Evolutionary conservation across 1,284 basidiomycete genomes (phyloP), one percentile per base, ranked within the genome.

Genomic region (Takashimella koratensis): DNA sequence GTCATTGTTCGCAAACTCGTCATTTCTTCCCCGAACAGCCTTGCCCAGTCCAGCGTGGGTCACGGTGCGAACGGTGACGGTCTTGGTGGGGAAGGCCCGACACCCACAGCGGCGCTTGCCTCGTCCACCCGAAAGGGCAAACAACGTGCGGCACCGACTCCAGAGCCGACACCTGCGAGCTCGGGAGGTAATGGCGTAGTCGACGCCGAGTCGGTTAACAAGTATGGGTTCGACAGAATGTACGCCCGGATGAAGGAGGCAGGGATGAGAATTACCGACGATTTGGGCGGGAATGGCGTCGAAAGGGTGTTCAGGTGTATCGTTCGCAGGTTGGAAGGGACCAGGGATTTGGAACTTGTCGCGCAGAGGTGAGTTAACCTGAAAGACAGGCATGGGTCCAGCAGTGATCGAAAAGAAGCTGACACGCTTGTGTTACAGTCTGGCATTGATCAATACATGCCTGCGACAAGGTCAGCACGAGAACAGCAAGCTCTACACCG

Each of bases 361-460:
- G 80, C 90, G 56, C 83, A 90, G 69, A 91, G 88, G 89, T 86
- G 58, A 58, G 82, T 70, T 21, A 21, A 23, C 13, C 19, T 36
- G 30, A 16, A 36, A 16, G 30, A 8, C 8, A 36, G 30, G 30
- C 16, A 16, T 43, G 51, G 27, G 52, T n/a, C n/a, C n/a, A n/a
- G n/a, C n/a, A n/a, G n/a, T n/a, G n/a, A 11, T 10, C 56, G 60
- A 46, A 25, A 44, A 46, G 25, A 21, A 30, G 22, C 39, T 44
- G 43, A 64, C 54, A n/a, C 43, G 30, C 30, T 36, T 36, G 8
- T 36, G 8, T 36, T 36, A 8, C 61, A 88, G 88, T 64, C 84
- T 94, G 81, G 91, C 90, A 79, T 77, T 94, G 58, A 88, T 97
- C 68, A 95, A 96, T 70, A 89, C 90, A 2, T 66, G 61, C 16